Conservation (phyloP, 1,284 basidiomycete genomes). For the Flammula alnicola region DNA sequence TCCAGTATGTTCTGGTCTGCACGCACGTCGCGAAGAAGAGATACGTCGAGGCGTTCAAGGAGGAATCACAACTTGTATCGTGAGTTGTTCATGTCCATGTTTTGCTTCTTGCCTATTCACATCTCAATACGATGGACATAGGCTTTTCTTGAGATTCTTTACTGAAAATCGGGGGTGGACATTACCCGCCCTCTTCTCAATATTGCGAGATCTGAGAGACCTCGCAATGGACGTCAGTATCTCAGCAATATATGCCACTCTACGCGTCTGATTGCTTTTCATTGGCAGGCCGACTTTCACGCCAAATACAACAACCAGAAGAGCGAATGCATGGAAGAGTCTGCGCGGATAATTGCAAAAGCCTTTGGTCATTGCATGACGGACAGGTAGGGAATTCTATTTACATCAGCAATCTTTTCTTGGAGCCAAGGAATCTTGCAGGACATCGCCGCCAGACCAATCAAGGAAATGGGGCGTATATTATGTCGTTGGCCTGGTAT, state of each 20-base stretch:
- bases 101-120: not conserved
- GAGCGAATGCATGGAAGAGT: slow-evolving; percentile 85
- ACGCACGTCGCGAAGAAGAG: slow-evolving; percentile 68
- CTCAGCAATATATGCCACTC: slow-evolving; percentile 2
- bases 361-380: slow-evolving; percentile 91
- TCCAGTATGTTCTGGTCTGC: slow-evolving; percentile 77
- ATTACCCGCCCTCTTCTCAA: slow-evolving; percentile 77
- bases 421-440: slow-evolving; percentile 26
- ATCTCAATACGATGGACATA: no score
- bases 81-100: slow-evolving; percentile 39
- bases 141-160: slow-evolving; percentile 80
- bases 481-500: slow-evolving; percentile 88
- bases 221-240: slow-evolving; percentile 69
- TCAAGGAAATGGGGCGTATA: slow-evolving; percentile 96
- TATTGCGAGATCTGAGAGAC: slow-evolving; percentile 80
- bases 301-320: slow-evolving; percentile 61
- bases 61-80: slow-evolving; percentile 69
- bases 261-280: not conserved
- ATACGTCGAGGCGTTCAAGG: slow-evolving; percentile 74
- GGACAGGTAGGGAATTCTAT: slow-evolving; percentile 66
- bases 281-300: slow-evolving; percentile 66
- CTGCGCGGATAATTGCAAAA: slow-evolving; percentile 89
- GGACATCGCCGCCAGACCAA: slow-evolving; percentile 68
- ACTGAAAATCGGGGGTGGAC: slow-evolving; percentile 82
- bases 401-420: not conserved